Base-by-base conservation (phyloP, 164 flowering plant species). In the Tetrastigma voinierianum region DNA sequence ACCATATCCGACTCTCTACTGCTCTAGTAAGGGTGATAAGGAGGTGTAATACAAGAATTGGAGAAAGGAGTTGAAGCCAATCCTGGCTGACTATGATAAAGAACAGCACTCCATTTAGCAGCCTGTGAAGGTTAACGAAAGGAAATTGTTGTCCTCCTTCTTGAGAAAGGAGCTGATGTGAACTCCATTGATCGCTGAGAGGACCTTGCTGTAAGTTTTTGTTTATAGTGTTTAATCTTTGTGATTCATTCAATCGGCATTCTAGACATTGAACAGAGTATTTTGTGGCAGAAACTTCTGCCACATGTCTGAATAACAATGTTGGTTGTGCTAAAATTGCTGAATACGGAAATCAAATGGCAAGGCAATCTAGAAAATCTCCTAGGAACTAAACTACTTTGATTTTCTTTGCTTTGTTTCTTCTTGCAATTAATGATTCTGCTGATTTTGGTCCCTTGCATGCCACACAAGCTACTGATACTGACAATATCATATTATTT, bases 81-180 rank as follows among this genome's bases (percentile, higher is more conserved):
- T n/a, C 56, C 61, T 81, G 20, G 85, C 77, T 46, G 86, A 86
- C 69, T 82, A 82, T 57, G 85, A 84, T 61, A 84, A 78, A 82
- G 88, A 73, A 84, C 90, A 8, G 90, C 88, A 32, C 86, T 86
- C 68, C 90, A 84, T 70, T 74, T 84, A 64, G 90, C 90, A 14
- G 75, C 88, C 12, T 84, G 83, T 68, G 88, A 86, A 77, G 86
- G 88, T 55, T 78, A n/a, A n/a, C n/a, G 86, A 64, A 72, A 70
- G 24, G 86, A 84, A 47, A 61, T 82, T 65, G 86, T 84, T 65
- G 65, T 40, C 16, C 66, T 87, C 51, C 88, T 84, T 73, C 80
- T 86, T 23, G 81, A 81, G 75, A 80, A 72, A 66, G 84, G 87
- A 68, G 90, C 90, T 66, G 83, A 84, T 69, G 86, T 81, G 18